A percentile compares a stretch with the other conserved stretches of the same genome.
Evolutionary conservation across 208 protist species (phyloP).

Genomic region (Leishmania tropica): DNA sequence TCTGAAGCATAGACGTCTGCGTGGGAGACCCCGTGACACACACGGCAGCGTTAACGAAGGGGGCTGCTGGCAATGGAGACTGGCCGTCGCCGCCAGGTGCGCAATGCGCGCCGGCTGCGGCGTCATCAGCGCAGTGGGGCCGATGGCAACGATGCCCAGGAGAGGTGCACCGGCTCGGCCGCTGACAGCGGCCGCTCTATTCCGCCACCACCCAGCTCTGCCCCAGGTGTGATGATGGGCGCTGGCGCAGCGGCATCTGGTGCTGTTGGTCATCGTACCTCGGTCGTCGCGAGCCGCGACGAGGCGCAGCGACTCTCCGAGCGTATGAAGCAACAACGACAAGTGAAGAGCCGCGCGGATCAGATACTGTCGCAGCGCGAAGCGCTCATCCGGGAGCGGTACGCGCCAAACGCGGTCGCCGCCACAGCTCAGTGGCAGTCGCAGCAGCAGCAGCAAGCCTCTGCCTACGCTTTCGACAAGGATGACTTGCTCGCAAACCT

Average conservation of each 20-base stretch:
- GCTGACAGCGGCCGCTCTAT: not conserved
- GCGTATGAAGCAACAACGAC: slow-evolving; percentile 34
- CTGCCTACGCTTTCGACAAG: slow-evolving; percentile 61
- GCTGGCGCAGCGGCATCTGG: not conserved
- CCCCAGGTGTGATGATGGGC: not conserved
- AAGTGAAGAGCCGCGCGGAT: slow-evolving; percentile 29
- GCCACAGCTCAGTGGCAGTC: not conserved
- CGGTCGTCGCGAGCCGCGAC: slow-evolving; percentile 5
- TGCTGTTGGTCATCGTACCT: not conserved
- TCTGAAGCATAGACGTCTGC: not conserved
- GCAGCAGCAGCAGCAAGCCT: slow-evolving; percentile 11
- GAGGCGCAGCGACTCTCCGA: slow-evolving; percentile 28
- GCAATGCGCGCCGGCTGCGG: slow-evolving; percentile 35
- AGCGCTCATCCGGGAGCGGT: slow-evolving; percentile 48
- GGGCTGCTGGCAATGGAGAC: slow-evolving; percentile 25
- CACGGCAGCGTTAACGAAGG: not conserved
- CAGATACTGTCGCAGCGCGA: slow-evolving; percentile 51
- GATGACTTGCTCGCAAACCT: slow-evolving; percentile 62
- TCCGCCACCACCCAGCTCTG: not conserved
- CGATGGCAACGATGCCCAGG: slow-evolving; percentile 1
- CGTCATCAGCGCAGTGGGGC: slow-evolving; percentile 19
- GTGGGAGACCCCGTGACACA: not conserved
- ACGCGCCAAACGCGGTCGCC: slow-evolving; percentile 45
- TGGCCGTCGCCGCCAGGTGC: slow-evolving; percentile 34
- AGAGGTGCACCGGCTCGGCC: not conserved